Evolutionary conservation across 495 filamentous ascomycete species (phyloP).

Genomic region (Talaromyces adpressus): DNA sequence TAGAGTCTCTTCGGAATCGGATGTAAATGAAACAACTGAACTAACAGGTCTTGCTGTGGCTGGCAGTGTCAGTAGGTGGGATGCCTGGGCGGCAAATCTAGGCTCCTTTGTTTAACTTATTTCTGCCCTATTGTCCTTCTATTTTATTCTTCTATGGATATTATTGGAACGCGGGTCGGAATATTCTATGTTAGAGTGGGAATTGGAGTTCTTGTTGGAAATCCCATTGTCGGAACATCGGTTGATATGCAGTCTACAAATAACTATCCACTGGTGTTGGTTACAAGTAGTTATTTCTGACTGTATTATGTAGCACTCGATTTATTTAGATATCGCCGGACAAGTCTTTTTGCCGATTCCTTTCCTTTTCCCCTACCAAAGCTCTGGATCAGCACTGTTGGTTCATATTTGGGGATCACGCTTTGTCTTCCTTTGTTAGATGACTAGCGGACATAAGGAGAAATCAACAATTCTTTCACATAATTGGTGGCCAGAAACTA

Average conservation of each 20-base stretch:
- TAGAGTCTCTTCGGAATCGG: conserved; percentile 25
- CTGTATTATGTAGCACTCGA: background rate
- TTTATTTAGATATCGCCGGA: too few species aligned
- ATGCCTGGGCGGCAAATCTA: conserved; percentile 19
- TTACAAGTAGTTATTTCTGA: conserved; percentile 18
- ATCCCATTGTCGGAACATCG: conserved; percentile 52
- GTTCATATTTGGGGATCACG: too few species aligned
- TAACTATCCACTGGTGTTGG: conserved; percentile 1
- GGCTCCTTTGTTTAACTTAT: conserved; percentile 23
- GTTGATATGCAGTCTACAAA: conserved; percentile 5
- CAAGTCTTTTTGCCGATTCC: too few species aligned
- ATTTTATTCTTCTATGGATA: conserved; percentile 16
- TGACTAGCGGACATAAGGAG: too few species aligned
- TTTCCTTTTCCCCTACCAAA: too few species aligned
- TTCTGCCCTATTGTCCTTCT: conserved; percentile 16
- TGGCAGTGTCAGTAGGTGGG: conserved; percentile 13
- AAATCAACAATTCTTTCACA: too few species aligned
- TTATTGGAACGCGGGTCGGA: conserved; percentile 22
- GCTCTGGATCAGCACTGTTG: too few species aligned
- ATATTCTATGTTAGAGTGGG: conserved; percentile 15
- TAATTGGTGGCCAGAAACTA: too few species aligned
- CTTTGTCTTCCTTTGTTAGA: too few species aligned
- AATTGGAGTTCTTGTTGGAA: conserved; percentile 45
- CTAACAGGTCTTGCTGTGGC: background rate
- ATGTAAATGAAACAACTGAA: conserved; percentile 12